Evolutionary conservation across 179 eudicot species (phyloP).

Genomic region (Beta corolliflora): DNA sequence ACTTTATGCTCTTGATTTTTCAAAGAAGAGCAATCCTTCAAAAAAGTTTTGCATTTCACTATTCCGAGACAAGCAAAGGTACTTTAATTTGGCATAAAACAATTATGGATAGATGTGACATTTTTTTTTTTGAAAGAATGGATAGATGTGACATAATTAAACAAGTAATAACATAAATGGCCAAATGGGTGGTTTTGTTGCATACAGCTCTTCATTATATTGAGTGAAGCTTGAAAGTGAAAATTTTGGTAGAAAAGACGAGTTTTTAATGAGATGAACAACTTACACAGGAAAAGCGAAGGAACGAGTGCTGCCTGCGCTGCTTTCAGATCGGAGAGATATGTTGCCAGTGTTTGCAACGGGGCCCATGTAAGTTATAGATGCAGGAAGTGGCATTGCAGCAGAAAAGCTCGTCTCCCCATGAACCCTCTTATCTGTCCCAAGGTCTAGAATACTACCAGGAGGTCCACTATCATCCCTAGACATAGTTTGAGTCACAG

Average conservation of each 20-base stretch:
- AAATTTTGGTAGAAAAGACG: not conserved
- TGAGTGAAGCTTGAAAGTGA: not conserved
- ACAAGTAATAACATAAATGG: too few species aligned
- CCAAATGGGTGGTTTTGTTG: not conserved
- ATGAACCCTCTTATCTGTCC: constrained; percentile 32
- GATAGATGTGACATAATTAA: too few species aligned
- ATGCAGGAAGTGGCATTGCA: constrained; percentile 49
- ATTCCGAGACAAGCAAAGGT: too few species aligned
- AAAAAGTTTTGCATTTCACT: too few species aligned
- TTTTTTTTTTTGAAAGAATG: too few species aligned
- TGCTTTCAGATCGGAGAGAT: constrained; percentile 87
- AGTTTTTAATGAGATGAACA: not conserved
- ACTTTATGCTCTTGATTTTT: too few species aligned
- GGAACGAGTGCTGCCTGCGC: constrained; percentile 81
- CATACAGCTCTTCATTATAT: not conserved
- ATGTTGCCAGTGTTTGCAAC: constrained; percentile 54
- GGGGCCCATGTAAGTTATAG: constrained; percentile 58
- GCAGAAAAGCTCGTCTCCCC: constrained; percentile 74
- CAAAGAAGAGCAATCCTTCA: too few species aligned
- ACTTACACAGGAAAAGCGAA: constrained; percentile 94
- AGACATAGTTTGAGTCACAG: constrained; percentile 33
- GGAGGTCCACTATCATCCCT: constrained; percentile 32
- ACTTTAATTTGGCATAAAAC: too few species aligned
- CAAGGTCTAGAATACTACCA: constrained; percentile 15
- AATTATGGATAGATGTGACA: too few species aligned